These are phyloP conservation scores for Aquilaria yunnanensis DNA, from an alignment of 345 rosid species.

Conservation along the genomic window DNA sequence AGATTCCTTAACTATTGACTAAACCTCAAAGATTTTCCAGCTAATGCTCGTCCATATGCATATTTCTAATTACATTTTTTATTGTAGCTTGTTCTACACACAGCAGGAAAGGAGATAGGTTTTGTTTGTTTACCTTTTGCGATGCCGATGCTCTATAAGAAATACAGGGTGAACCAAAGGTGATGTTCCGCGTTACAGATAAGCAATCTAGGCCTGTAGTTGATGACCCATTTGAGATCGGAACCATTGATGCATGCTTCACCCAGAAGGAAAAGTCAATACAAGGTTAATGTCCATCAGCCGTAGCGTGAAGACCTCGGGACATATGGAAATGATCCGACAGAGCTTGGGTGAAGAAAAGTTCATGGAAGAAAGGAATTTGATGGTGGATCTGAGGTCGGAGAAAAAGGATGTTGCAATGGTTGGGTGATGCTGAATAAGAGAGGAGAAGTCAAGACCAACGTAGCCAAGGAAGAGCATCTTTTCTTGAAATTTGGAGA, in stretches of 20 bases:
- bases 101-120: slow-evolving; percentile 73
- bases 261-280: slow-evolving; percentile 86
- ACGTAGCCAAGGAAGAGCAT: slow-evolving; percentile 70
- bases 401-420: slow-evolving; percentile 42
- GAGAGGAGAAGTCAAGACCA: slow-evolving; percentile 64
- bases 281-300: slow-evolving; percentile 40
- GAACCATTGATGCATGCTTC: slow-evolving; percentile 56
- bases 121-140: slow-evolving; percentile 50
- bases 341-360: slow-evolving; percentile 53
- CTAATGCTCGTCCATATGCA: too few species aligned
- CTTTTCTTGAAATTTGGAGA: slow-evolving; percentile 53
- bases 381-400: slow-evolving; percentile 53
- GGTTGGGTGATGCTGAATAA: slow-evolving; percentile 44
- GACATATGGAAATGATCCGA: slow-evolving; percentile 74
- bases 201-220: slow-evolving; percentile 79
- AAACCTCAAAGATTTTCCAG: too few species aligned
- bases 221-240: slow-evolving; percentile 45
- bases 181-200: slow-evolving; percentile 50
- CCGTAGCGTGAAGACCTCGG: slow-evolving; percentile 40
- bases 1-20: too few species aligned
- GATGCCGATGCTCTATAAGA: slow-evolving; percentile 76
- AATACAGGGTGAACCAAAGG: slow-evolving; percentile 70
- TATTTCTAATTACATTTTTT: too few species aligned
- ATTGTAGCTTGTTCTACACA: slow-evolving; percentile 52
- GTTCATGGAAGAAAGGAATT: slow-evolving; percentile 46